These are phyloP conservation scores for Candida anglica DNA, from an alignment of 805 yeast genomes.

Conservation along the genomic window DNA sequence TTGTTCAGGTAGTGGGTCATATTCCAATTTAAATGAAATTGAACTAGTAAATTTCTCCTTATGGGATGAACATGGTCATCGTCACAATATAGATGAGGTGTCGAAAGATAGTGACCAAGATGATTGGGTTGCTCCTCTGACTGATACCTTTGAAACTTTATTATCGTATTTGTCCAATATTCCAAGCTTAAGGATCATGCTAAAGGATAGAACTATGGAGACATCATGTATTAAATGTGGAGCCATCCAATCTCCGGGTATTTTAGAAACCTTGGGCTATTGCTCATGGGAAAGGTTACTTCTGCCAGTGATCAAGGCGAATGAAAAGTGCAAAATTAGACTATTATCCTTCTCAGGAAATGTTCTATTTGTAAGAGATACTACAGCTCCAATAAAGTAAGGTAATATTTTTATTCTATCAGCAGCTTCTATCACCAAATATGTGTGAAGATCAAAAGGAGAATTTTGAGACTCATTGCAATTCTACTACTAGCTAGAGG, in stretches of 20 bases:
- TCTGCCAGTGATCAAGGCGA: no score
- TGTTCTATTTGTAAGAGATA: no score
- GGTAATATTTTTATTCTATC: no score
- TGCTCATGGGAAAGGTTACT: no score
- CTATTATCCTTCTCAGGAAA: no score
- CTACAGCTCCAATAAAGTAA: no score
- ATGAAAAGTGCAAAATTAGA: no score
- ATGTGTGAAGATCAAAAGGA: no score
- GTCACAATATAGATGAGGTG: slow-evolving; percentile 11
- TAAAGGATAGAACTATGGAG: slow-evolving; percentile 15
- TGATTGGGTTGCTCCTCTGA: slow-evolving; percentile 16
- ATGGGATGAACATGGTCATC: slow-evolving; percentile 12
- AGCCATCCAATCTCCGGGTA: no score
- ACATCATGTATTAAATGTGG: slow-evolving; percentile 1
- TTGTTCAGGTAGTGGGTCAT: slow-evolving; percentile 33
- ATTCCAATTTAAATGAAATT: slow-evolving; percentile 20
- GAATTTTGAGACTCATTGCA: neutral
- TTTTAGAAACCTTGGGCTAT: no score
- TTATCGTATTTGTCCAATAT: slow-evolving; percentile 9
- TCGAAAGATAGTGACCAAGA: slow-evolving; percentile 10
- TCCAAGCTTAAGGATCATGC: slow-evolving; percentile 16
- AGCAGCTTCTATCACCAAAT: no score
- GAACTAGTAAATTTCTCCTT: slow-evolving; percentile 30
- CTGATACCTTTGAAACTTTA: slow-evolving; percentile 19
- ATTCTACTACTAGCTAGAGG: slow-evolving; percentile 1